Conservation (phyloP, 495 filamentous ascomycete species). For the Aspergillus ostianus region DNA sequence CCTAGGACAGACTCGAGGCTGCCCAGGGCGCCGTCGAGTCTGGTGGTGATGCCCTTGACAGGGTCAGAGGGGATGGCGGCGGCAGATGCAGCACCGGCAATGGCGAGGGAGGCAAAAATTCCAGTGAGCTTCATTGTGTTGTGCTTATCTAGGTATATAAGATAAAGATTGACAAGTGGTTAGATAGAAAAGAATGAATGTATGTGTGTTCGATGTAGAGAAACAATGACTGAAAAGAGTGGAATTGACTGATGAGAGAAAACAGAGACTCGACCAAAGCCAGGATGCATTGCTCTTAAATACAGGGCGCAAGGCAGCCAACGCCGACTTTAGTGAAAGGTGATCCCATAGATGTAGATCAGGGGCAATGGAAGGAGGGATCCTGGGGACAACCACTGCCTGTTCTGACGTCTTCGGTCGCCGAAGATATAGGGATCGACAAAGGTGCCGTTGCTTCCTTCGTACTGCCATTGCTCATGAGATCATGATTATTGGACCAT, state of each 20-base stretch:
- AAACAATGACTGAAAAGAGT: slow-evolving; percentile 22
- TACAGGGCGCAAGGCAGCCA: background rate
- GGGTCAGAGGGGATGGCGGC: slow-evolving; percentile 20
- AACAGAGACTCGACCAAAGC: background rate
- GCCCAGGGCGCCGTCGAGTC: slow-evolving; percentile 13
- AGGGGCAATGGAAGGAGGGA: slow-evolving; percentile 5
- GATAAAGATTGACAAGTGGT: slow-evolving; percentile 10
- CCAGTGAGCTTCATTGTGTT: slow-evolving; percentile 44
- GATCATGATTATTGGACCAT: background rate
- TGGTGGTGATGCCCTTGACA: slow-evolving; percentile 10
- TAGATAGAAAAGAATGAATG: slow-evolving; percentile 25
- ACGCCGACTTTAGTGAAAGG: background rate
- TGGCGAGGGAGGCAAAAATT: slow-evolving; percentile 25
- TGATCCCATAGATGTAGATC: slow-evolving; percentile 7
- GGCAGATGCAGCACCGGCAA: slow-evolving; percentile 25
- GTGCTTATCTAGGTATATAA: slow-evolving; percentile 12
- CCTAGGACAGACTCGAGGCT: slow-evolving; percentile 12
- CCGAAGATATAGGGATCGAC: slow-evolving; percentile 9
- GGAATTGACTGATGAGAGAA: slow-evolving; percentile 8
- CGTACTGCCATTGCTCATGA: background rate
- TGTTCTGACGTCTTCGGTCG: background rate
- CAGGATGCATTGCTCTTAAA: slow-evolving; percentile 1
- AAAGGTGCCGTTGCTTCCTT: background rate
- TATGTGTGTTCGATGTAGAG: slow-evolving; percentile 9
- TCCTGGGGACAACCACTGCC: background rate